Percentiles rank a stretch among this genome's conserved stretches.
Conservation (phyloP, 2,329 filamentous ascomycete genomes). For the Fonsecaea pedrosoi region DNA sequence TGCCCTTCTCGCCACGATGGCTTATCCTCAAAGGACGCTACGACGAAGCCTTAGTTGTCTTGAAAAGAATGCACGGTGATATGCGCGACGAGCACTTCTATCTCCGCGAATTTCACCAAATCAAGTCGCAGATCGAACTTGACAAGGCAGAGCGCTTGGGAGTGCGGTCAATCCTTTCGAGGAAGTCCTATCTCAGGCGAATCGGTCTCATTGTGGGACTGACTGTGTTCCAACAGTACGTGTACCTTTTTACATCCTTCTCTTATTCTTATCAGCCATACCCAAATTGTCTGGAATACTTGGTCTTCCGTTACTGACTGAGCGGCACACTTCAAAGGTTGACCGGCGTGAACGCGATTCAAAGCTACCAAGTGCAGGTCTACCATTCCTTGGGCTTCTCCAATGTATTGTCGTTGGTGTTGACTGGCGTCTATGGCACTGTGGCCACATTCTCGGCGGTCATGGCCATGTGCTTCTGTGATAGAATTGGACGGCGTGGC, state of each 20-base stretch:
- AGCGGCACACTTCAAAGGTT: no score
- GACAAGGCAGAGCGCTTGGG: conserved; percentile 6
- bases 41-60: conserved; percentile 1
- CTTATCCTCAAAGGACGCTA: conserved; percentile 8
- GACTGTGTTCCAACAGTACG: no score
- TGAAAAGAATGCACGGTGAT: conserved; percentile 10
- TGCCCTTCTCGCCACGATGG: conserved; percentile 12
- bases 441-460: conserved; percentile 83
- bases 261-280: no score
- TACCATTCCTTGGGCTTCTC: conserved; percentile 65
- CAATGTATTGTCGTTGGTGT: conserved; percentile 58
- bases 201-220: no score
- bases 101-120: conserved; percentile 9
- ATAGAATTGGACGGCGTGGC: conserved; percentile 66
- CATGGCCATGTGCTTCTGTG: conserved; percentile 59
- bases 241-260: no score
- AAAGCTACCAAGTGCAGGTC: conserved; percentile 79
- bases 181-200: neutral
- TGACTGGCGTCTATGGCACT: conserved; percentile 86
- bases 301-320: no score
- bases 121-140: conserved; percentile 15
- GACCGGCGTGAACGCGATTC: conserved; percentile 79
- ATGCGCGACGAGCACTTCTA: conserved; percentile 10
- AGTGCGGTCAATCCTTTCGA: neutral
- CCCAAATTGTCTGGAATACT: no score